A percentile compares a stretch with the other conserved stretches of the same genome.
These are phyloP conservation scores for Pueraria montana DNA, from an alignment of 306 rosid species.

Conservation along the genomic window DNA sequence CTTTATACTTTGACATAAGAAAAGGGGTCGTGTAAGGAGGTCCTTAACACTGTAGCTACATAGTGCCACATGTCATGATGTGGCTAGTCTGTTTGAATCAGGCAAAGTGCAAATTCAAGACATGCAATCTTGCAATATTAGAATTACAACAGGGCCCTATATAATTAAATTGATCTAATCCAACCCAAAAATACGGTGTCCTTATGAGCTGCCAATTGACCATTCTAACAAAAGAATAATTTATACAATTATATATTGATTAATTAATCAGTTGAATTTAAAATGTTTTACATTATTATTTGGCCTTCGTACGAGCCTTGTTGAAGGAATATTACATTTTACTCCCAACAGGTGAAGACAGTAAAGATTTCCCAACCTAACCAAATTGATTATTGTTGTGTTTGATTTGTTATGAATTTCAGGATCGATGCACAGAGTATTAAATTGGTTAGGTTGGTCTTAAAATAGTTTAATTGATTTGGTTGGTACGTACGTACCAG, in stretches of 20 bases:
- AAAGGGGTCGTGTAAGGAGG: too few species aligned
- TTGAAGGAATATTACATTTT: constrained; percentile 22
- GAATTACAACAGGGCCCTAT: too few species aligned
- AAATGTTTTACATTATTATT: neutral
- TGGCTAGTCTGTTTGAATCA: too few species aligned
- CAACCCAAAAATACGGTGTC: neutral
- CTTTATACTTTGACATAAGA: too few species aligned
- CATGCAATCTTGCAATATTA: too few species aligned
- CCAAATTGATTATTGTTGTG: constrained; percentile 21
- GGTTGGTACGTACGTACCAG: neutral
- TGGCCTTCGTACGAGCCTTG: neutral
- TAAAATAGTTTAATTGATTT: constrained; percentile 1
- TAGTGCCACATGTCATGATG: too few species aligned
- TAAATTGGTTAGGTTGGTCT: constrained; percentile 36
- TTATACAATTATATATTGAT: neutral
- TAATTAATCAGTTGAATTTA: neutral
- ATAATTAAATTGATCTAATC: too few species aligned
- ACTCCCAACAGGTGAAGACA: neutral
- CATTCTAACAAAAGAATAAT: neutral
- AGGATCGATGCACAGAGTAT: neutral
- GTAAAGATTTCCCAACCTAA: constrained; percentile 18
- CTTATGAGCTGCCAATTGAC: neutral
- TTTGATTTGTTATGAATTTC: constrained; percentile 7
- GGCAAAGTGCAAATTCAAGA: too few species aligned
- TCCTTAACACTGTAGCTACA: neutral